Conservation (phyloP, 2,329 filamentous ascomycete species). For the Diplodia intermedia region DNA sequence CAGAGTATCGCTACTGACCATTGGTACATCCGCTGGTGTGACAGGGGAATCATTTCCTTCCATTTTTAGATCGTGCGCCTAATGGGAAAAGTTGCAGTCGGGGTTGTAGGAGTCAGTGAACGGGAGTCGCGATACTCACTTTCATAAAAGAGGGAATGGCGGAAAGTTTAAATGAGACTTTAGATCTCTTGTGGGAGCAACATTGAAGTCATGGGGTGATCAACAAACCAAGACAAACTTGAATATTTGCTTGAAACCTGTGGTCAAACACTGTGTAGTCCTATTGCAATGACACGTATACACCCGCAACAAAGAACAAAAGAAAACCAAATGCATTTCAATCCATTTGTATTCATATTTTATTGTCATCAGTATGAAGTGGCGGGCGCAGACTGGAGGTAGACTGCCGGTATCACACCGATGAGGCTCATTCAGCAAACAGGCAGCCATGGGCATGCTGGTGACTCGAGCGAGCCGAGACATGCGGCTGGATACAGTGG, state of each 20-base stretch:
- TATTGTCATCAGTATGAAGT: not conserved
- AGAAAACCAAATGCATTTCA: not conserved
- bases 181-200: not conserved
- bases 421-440: no score
- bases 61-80: no score
- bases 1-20: not conserved
- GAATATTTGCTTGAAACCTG: no score
- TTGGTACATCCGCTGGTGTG: not conserved
- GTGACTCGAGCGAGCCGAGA: no score
- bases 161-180: not conserved
- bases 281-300: no score
- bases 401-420: not conserved
- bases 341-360: not conserved
- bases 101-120: no score
- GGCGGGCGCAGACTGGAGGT: not conserved
- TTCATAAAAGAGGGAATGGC: not conserved
- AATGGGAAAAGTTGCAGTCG: no score
- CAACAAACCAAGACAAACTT: no score
- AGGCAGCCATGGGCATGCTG: no score
- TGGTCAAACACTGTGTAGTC: no score
- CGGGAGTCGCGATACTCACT: not conserved
- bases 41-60: not conserved
- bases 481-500: no score
- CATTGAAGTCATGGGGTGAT: not conserved
- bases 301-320: not conserved